A percentile compares a stretch with the other conserved stretches of the same genome.
Evolutionary conservation across 2,329 filamentous ascomycete genomes (phyloP).

Genomic region (Cordyceps farinosa): DNA sequence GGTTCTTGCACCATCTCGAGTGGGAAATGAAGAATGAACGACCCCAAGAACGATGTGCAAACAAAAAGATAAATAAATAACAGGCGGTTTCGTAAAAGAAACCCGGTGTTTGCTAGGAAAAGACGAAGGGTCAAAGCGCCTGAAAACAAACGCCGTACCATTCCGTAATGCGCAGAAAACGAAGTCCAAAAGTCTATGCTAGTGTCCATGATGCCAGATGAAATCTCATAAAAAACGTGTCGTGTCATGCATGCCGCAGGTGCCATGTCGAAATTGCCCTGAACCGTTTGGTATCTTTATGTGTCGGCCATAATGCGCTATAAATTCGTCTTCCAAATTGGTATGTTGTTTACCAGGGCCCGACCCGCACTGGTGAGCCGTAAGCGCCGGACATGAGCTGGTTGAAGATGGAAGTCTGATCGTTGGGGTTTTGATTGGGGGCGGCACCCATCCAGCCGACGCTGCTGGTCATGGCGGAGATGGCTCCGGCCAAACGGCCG

Average conservation of each 20-base stretch:
- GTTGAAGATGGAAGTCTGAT: slow-evolving; percentile 57
- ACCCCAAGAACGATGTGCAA: slow-evolving; percentile 21
- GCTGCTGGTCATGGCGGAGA: slow-evolving; percentile 69
- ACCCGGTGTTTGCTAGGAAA: neutral
- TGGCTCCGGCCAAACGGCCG: slow-evolving; percentile 74
- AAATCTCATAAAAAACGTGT: slow-evolving; percentile 30
- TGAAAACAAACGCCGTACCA: slow-evolving; percentile 31
- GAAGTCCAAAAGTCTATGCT: slow-evolving; percentile 35
- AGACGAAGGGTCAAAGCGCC: neutral
- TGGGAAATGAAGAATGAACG: slow-evolving; percentile 31
- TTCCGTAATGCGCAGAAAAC: slow-evolving; percentile 28
- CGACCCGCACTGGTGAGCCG: slow-evolving; percentile 57
- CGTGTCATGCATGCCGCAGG: slow-evolving; percentile 25
- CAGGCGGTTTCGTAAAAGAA: neutral
- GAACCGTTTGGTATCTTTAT: slow-evolving; percentile 15
- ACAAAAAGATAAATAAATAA: neutral
- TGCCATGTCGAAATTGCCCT: neutral
- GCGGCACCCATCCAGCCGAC: slow-evolving; percentile 71
- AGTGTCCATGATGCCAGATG: slow-evolving; percentile 31
- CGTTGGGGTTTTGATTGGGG: slow-evolving; percentile 31
- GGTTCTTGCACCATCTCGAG: slow-evolving; percentile 13
- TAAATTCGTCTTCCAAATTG: slow-evolving; percentile 11
- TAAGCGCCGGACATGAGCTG: slow-evolving; percentile 60
- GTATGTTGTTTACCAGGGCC: slow-evolving; percentile 50
- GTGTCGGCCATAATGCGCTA: slow-evolving; percentile 16